Conservation (phyloP, 108 stramenopile species). For the Cyclotella baltica region DNA sequence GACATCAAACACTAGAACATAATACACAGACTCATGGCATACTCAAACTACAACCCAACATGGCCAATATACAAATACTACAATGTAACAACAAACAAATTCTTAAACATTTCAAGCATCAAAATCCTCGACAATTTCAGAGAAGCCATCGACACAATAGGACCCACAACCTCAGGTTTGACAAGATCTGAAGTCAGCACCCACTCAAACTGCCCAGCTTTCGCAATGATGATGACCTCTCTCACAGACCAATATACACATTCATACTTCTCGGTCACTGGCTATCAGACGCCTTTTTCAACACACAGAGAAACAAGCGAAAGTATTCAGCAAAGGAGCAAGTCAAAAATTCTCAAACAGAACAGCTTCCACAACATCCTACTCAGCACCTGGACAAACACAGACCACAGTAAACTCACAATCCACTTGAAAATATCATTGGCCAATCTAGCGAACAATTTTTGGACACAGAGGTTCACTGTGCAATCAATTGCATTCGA, state of each 20-base stretch:
- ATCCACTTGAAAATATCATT: background rate
- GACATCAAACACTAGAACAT: background rate
- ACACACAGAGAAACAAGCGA: slow-evolving; percentile 25
- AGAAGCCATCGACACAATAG: slow-evolving; percentile 21
- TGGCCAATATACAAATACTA: slow-evolving; percentile 13
- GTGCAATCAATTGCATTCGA: too few species aligned
- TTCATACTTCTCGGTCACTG: slow-evolving; percentile 22
- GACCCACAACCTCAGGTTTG: slow-evolving; percentile 13
- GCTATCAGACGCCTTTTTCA: slow-evolving; percentile 6
- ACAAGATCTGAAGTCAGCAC: slow-evolving; percentile 23
- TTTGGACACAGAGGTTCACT: background rate
- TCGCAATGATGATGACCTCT: slow-evolving; percentile 39
- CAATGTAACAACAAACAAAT: slow-evolving; percentile 11
- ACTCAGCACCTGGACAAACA: background rate
- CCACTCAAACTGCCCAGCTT: slow-evolving; percentile 24
- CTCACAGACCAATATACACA: slow-evolving; percentile 2
- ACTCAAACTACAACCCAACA: slow-evolving; percentile 12
- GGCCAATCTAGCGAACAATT: background rate
- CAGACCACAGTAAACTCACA: slow-evolving; percentile 9
- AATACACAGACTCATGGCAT: background rate
- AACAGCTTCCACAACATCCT: slow-evolving; percentile 1
- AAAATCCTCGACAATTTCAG: slow-evolving; percentile 5
- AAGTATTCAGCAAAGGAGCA: slow-evolving; percentile 20
- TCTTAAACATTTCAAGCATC: background rate
- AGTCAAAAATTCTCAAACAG: background rate